These are phyloP conservation scores for Pyrus pyrifolia DNA, from an alignment of 306 rosid genomes.

Conservation along the genomic window DNA sequence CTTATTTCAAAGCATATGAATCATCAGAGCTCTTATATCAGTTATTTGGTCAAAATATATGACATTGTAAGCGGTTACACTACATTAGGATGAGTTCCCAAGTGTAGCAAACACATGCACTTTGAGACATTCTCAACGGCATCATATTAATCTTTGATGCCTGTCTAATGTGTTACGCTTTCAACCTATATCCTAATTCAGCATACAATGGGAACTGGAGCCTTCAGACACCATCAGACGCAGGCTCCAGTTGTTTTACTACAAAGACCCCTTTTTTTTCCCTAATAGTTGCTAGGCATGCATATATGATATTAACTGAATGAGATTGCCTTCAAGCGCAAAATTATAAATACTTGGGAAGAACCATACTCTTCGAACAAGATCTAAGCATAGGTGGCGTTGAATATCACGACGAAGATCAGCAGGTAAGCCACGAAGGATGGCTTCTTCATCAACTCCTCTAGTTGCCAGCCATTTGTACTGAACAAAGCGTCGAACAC, in stretches of 20 bases:
- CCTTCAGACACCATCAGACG: not conserved
- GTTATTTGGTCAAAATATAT: not conserved
- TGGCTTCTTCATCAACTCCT: conserved; percentile 93
- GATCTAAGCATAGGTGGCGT: conserved; percentile 86
- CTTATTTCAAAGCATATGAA: not conserved
- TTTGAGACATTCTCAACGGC: not conserved
- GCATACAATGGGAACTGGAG: not conserved
- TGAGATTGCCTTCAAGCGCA: conserved; percentile 1
- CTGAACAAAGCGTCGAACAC: conserved; percentile 79
- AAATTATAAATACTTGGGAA: conserved; percentile 12
- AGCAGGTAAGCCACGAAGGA: conserved; percentile 72
- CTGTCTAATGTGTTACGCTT: not conserved
- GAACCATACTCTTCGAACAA: conserved; percentile 81
- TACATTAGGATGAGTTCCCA: not conserved
- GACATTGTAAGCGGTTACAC: not conserved
- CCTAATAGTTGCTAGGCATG: not conserved
- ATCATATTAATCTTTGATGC: not conserved
- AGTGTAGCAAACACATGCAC: not conserved
- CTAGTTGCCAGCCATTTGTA: conserved; percentile 95
- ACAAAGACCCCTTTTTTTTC: not conserved
- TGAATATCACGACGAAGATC: conserved; percentile 98
- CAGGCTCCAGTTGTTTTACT: not conserved
- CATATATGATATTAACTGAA: not conserved
- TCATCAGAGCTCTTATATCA: not conserved
- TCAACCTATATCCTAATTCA: not conserved